phyloP scores from a whole-genome alignment of 78 protist species.

The Chrysochromulina tobinii region DNA sequence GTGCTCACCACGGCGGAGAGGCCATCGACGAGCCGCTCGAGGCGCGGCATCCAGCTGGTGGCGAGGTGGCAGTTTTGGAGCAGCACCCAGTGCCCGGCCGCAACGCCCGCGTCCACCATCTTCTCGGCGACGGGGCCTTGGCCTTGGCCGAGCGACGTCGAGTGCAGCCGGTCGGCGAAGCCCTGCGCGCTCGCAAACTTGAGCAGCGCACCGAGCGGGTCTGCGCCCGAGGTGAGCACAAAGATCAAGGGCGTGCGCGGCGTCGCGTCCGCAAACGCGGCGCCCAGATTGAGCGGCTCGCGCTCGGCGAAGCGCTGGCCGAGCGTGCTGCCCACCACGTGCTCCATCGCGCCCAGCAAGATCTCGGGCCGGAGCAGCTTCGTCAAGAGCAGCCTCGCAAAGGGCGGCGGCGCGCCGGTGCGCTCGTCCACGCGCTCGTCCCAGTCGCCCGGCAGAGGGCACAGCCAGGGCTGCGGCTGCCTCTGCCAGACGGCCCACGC shows the following conservation, averaged over 20 bases:
- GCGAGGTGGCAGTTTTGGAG: constrained; percentile 91
- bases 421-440: too few species aligned
- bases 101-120: constrained; percentile 56
- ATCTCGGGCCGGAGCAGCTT: constrained; percentile 65
- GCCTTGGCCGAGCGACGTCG: constrained; percentile 91
- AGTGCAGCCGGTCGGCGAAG: constrained; percentile 55
- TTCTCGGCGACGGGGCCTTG: constrained; percentile 83
- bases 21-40: constrained; percentile 62
- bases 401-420: background rate
- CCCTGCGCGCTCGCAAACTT: constrained; percentile 76
- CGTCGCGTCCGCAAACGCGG: constrained; percentile 63
- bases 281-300: constrained; percentile 57
- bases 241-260: constrained; percentile 79
- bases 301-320: constrained; percentile 62
- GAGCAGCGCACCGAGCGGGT: constrained; percentile 79
- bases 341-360: constrained; percentile 32
- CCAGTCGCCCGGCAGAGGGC: background rate
- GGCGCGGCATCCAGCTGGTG: constrained; percentile 74
- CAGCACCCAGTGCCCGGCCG: constrained; percentile 83
- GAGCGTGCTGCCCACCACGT: constrained; percentile 7
- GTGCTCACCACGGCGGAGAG: background rate
- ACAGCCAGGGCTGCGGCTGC: constrained; percentile 37
- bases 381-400: constrained; percentile 40
- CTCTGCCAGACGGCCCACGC: constrained; percentile 1
- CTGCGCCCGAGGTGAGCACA: constrained; percentile 87